Evolutionary conservation across 2,329 filamentous ascomycete genomes (phyloP).

Genomic region (Blumeriella jaapii): DNA sequence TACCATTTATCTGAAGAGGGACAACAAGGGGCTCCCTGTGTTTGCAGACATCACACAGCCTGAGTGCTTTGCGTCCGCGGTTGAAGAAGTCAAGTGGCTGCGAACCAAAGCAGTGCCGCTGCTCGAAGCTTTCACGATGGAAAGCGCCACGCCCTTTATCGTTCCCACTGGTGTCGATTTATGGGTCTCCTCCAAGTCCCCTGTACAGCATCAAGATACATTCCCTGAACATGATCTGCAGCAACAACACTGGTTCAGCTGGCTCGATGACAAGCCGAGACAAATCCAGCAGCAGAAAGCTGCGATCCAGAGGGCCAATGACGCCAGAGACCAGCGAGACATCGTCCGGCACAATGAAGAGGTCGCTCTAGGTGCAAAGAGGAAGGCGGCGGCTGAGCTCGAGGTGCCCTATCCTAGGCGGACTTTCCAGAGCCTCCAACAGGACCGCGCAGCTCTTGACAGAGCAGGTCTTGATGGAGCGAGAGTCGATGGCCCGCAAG

Average conservation of each 20-base stretch:
- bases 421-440: background rate
- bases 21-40: background rate
- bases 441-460: background rate
- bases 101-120: constrained; percentile 9
- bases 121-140: background rate
- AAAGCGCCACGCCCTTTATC: background rate
- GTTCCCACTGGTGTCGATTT: background rate
- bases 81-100: constrained; percentile 12
- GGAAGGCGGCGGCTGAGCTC: background rate
- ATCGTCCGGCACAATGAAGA: background rate
- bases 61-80: constrained; percentile 6
- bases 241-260: background rate
- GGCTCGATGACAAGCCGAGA: background rate
- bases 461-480: too few species aligned
- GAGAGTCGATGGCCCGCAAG: too few species aligned
- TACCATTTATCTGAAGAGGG: background rate
- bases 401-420: background rate
- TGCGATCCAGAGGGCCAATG: background rate
- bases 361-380: background rate
- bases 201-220: background rate
- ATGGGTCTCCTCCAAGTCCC: background rate
- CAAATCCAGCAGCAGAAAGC: background rate
- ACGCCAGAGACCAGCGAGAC: background rate
- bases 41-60: background rate
- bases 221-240: background rate